Conservation (phyloP, 805 yeast genomes). For the Wickerhamomyces hampshirensis region DNA sequence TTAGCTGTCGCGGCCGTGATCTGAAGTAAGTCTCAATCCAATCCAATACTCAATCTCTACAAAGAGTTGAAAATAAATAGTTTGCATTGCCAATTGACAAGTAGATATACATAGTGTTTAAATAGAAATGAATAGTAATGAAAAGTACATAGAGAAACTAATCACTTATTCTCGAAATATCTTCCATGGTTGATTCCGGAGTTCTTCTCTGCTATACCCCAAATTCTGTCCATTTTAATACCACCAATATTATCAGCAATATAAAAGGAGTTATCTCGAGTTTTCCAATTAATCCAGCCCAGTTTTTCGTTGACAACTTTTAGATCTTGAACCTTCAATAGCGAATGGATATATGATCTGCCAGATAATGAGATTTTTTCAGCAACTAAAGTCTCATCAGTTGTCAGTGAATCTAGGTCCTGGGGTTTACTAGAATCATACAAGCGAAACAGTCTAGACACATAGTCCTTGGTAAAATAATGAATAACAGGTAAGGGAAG, state of each 20-base stretch:
- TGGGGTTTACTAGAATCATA: slow-evolving; percentile 55
- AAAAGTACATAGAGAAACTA: background rate
- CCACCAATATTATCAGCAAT: slow-evolving; percentile 77
- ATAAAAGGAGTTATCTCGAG: slow-evolving; percentile 39
- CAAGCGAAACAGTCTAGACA: slow-evolving; percentile 63
- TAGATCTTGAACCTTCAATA: slow-evolving; percentile 48
- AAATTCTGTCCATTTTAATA: slow-evolving; percentile 73
- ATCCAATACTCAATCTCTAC: too few relatives aligned
- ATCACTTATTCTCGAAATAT: slow-evolving; percentile 25
- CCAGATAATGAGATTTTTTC: slow-evolving; percentile 70
- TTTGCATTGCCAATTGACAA: too few relatives aligned
- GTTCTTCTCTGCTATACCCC: slow-evolving; percentile 79
- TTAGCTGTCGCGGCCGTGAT: too few relatives aligned
- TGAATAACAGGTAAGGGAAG: slow-evolving; percentile 55
- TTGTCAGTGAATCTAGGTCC: slow-evolving; percentile 53
- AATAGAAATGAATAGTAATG: too few relatives aligned
- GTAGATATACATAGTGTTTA: too few relatives aligned
- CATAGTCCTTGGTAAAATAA: slow-evolving; percentile 59
- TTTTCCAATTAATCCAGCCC: slow-evolving; percentile 47
- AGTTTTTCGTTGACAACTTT: slow-evolving; percentile 34
- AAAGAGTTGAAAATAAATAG: too few relatives aligned
- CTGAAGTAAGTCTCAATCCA: too few relatives aligned
- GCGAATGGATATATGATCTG: slow-evolving; percentile 54
- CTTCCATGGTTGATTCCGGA: too few relatives aligned
- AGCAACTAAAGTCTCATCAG: slow-evolving; percentile 60